A percentile compares a stretch with the other conserved stretches of the same genome.
These are phyloP conservation scores for Trichoderma cornu-damae DNA, from an alignment of 2,329 filamentous ascomycete genomes.

Conservation along the genomic window DNA sequence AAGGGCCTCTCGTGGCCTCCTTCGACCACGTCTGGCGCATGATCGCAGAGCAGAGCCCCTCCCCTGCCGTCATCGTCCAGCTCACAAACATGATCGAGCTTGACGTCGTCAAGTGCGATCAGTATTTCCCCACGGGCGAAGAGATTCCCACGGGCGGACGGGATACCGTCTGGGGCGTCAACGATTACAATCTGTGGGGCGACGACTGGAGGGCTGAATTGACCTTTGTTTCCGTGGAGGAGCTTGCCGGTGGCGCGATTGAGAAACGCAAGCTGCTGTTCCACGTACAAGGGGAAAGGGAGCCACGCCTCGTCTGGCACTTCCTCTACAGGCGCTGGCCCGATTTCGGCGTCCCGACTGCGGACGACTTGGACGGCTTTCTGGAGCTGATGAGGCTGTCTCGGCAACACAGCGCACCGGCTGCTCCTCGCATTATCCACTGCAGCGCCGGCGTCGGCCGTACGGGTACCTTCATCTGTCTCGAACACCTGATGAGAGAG, in stretches of 20 bases:
- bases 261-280: slow-evolving; percentile 70
- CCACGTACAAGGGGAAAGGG: slow-evolving; percentile 42
- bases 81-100: slow-evolving; percentile 83
- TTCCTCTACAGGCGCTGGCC: slow-evolving; percentile 85
- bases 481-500: slow-evolving; percentile 87
- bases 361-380: slow-evolving; percentile 62
- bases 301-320: slow-evolving; percentile 67
- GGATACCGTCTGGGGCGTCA: slow-evolving; percentile 43
- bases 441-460: slow-evolving; percentile 91
- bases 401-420: slow-evolving; percentile 48
- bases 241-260: slow-evolving; percentile 51
- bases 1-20: slow-evolving; percentile 75
- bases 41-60: slow-evolving; percentile 71
- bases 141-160: slow-evolving; percentile 41
- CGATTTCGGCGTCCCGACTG: slow-evolving; percentile 76
- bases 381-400: slow-evolving; percentile 66
- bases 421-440: slow-evolving; percentile 70
- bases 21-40: slow-evolving; percentile 90
- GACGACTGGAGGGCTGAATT: slow-evolving; percentile 66
- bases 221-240: slow-evolving; percentile 58
- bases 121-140: slow-evolving; percentile 68
- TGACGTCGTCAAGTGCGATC: slow-evolving; percentile 75
- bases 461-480: slow-evolving; percentile 89
- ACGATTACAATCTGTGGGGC: slow-evolving; percentile 58
- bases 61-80: slow-evolving; percentile 84